phyloP scores from a whole-genome alignment of 805 yeast species.

The Kluyveromyces dobzhanskii region DNA sequence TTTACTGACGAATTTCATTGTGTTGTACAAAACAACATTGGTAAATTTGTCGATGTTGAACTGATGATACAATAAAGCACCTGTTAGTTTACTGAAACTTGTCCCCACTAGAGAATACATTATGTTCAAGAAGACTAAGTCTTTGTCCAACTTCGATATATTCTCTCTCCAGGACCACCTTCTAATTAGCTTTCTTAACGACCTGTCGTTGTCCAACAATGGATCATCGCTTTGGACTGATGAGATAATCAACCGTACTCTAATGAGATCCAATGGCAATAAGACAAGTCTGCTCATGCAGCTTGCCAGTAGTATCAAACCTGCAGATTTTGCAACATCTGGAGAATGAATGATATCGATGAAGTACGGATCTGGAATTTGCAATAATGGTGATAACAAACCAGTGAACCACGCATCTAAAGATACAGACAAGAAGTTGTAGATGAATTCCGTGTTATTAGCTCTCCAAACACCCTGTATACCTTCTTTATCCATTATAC shows the following conservation, averaged over 20 bases:
- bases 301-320: conserved; percentile 61
- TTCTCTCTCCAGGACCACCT: conserved; percentile 33
- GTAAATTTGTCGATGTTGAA: conserved; percentile 60
- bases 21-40: conserved; percentile 51
- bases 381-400: conserved; percentile 67
- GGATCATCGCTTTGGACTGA: conserved; percentile 34
- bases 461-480: conserved; percentile 67
- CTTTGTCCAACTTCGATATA: conserved; percentile 45
- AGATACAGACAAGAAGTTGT: conserved; percentile 65
- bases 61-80: conserved; percentile 49
- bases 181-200: conserved; percentile 61
- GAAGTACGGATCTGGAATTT: conserved; percentile 83
- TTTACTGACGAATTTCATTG: conserved; percentile 52
- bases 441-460: conserved; percentile 69
- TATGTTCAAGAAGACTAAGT: conserved; percentile 58
- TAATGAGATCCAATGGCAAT: conserved; percentile 74
- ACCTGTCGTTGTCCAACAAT: conserved; percentile 36
- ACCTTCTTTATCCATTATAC: conserved; percentile 61
- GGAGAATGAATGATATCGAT: conserved; percentile 76
- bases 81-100: conserved; percentile 58
- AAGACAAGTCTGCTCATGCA: conserved; percentile 63
- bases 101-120: conserved; percentile 53
- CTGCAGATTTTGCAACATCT: conserved; percentile 60
- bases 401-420: conserved; percentile 91
- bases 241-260: conserved; percentile 69